Percentiles rank a stretch among this genome's conserved stretches.
These are phyloP conservation scores for Zymoseptoria pseudotritici DNA, from an alignment of 2,329 filamentous ascomycete genomes.

Conservation along the genomic window DNA sequence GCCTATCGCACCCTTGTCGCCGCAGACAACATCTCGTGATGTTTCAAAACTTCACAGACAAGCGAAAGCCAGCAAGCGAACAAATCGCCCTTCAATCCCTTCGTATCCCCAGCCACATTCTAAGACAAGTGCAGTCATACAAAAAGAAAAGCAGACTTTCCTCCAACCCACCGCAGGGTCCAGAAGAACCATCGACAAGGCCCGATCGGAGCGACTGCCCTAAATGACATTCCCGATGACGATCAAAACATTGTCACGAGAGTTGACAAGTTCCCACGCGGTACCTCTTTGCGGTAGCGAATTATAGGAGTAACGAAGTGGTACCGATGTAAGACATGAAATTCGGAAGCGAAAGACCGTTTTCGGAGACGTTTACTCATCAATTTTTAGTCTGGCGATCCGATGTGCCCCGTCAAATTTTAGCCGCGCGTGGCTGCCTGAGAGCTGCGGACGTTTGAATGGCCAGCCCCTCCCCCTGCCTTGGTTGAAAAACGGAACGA, in stretches of 20 bases:
- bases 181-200: background rate
- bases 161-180: background rate
- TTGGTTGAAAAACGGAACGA: too few relatives aligned
- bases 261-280: background rate
- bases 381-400: background rate
- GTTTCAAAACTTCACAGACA: background rate
- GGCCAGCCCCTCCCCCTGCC: too few relatives aligned
- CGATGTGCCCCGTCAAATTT: background rate
- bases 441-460: background rate
- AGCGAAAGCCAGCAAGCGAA: background rate
- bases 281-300: background rate
- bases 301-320: background rate
- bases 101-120: background rate
- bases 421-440: background rate
- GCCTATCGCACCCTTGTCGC: background rate
- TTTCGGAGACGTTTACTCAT: background rate
- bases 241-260: background rate
- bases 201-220: background rate
- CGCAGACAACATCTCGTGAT: background rate
- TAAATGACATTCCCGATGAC: background rate
- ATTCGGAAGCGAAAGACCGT: background rate
- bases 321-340: background rate
- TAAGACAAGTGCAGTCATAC: background rate
- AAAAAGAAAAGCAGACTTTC: background rate
- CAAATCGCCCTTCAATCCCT: background rate